A percentile compares a stretch with the other conserved stretches of the same genome.
phyloP scores from a whole-genome alignment of 1,284 basidiomycete genomes.

The Lignosus rhinocerotis region DNA sequence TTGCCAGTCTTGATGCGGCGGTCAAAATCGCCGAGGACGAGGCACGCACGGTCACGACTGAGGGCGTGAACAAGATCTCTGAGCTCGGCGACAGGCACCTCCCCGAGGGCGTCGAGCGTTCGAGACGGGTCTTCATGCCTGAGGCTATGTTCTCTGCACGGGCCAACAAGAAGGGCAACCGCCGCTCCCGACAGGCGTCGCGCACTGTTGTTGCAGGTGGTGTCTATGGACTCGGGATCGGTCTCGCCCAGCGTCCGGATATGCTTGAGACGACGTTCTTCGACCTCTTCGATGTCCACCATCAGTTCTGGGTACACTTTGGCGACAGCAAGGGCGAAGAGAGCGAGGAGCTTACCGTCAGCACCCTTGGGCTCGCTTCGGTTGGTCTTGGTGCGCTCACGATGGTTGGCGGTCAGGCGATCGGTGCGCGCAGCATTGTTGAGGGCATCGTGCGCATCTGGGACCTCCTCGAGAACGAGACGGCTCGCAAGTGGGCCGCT shows the following conservation, averaged over 20 bases:
- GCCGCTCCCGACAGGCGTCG: constrained; percentile 44
- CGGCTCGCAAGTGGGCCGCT: constrained; percentile 84
- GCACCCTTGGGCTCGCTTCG: constrained; percentile 72
- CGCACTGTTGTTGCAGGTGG: constrained; percentile 71
- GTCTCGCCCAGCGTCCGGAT: constrained; percentile 68
- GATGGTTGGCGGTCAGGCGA: constrained; percentile 79
- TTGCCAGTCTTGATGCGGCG: constrained; percentile 81
- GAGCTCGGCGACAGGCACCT: constrained; percentile 79
- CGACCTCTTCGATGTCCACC: constrained; percentile 89
- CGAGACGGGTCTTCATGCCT: constrained; percentile 86
- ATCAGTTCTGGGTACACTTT: constrained; percentile 73
- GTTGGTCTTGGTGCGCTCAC: constrained; percentile 86
- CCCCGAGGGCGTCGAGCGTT: constrained; percentile 80
- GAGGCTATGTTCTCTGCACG: constrained; percentile 90
- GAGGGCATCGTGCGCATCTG: constrained; percentile 75
- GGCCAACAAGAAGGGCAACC: constrained; percentile 50
- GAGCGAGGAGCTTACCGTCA: constrained; percentile 56
- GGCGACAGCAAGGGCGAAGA: constrained; percentile 45
- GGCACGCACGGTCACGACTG: constrained; percentile 70
- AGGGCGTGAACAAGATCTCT: constrained; percentile 71
- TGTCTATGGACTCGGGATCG: constrained; percentile 71
- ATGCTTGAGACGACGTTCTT: constrained; percentile 73
- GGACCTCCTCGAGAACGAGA: constrained; percentile 83
- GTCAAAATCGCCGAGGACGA: constrained; percentile 85
- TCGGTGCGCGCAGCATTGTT: constrained; percentile 79